phyloP scores from a whole-genome alignment of 1,284 basidiomycete genomes.

The Thecaphora frezii region DNA sequence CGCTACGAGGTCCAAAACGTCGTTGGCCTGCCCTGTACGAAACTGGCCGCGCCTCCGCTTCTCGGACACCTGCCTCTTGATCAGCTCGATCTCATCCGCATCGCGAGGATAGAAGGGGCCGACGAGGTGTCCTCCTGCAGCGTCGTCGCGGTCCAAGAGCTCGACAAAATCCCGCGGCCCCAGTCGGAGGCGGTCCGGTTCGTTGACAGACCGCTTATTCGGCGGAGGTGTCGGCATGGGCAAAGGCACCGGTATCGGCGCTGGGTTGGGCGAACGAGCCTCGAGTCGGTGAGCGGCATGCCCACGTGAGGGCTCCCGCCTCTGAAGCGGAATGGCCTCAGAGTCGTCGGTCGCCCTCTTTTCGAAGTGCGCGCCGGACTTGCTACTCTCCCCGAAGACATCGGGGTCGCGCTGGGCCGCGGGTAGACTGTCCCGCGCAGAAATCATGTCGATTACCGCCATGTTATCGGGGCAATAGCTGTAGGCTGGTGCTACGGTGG shows the following conservation, averaged over 20 bases:
- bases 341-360: not conserved
- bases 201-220: constrained; percentile 15
- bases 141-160: constrained; percentile 2
- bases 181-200: constrained; percentile 22
- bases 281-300: not conserved
- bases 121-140: constrained; percentile 17
- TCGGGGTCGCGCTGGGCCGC: not conserved
- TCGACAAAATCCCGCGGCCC: constrained; percentile 12
- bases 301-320: too few relatives aligned
- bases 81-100: constrained; percentile 18
- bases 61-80: constrained; percentile 20
- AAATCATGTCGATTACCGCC: too few relatives aligned
- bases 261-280: constrained; percentile 4
- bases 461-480: too few relatives aligned
- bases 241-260: constrained; percentile 7
- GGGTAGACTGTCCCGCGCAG: too few relatives aligned
- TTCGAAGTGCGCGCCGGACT: not conserved
- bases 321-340: not conserved
- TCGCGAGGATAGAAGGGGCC: constrained; percentile 38
- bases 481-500: too few relatives aligned
- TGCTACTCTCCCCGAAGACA: not conserved
- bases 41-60: constrained; percentile 1
- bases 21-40: not conserved
- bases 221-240: constrained; percentile 25
- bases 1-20: not conserved